Evolutionary conservation across 441 rosid genomes (phyloP).

Genomic region (Mallotus repandus): DNA sequence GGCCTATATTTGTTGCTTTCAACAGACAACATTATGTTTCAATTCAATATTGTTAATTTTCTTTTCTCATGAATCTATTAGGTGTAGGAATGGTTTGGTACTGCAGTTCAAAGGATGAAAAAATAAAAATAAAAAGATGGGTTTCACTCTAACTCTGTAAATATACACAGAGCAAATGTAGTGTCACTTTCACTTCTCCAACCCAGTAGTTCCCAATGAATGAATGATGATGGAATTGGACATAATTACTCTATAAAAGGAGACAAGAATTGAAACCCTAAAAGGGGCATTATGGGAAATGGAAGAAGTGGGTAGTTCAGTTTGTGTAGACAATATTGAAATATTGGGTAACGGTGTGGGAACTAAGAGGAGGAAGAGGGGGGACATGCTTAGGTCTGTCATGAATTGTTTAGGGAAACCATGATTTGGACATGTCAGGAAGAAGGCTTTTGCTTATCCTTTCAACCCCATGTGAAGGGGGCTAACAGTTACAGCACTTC

Average conservation of each 20-base stretch:
- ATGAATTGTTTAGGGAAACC: conserved; percentile 39
- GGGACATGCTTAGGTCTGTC: conserved; percentile 38
- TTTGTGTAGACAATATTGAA: conserved; percentile 26
- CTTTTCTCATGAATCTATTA: too few relatives aligned
- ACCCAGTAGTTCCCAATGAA: not conserved
- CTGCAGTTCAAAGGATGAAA: too few relatives aligned
- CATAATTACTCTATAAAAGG: not conserved
- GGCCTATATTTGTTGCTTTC: conserved; percentile 8
- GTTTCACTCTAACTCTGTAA: conserved; percentile 3
- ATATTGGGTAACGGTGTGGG: conserved; percentile 20
- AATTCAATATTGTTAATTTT: not conserved
- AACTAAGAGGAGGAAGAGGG: not conserved
- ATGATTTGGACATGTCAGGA: conserved; percentile 48
- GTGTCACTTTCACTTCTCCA: conserved; percentile 13
- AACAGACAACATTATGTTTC: not conserved
- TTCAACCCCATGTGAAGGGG: conserved; percentile 43
- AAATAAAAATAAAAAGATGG: not conserved
- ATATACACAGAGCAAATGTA: not conserved
- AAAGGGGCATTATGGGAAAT: conserved; percentile 1
- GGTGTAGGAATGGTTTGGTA: too few relatives aligned
- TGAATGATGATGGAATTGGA: not conserved
- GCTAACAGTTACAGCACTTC: conserved; percentile 16
- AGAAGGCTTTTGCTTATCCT: conserved; percentile 25
- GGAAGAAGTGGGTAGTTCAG: not conserved
- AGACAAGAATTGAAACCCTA: conserved; percentile 2